phyloP scores from a whole-genome alignment of 768 basidiomycete species.

The Tricholoma bakamatsutake region DNA sequence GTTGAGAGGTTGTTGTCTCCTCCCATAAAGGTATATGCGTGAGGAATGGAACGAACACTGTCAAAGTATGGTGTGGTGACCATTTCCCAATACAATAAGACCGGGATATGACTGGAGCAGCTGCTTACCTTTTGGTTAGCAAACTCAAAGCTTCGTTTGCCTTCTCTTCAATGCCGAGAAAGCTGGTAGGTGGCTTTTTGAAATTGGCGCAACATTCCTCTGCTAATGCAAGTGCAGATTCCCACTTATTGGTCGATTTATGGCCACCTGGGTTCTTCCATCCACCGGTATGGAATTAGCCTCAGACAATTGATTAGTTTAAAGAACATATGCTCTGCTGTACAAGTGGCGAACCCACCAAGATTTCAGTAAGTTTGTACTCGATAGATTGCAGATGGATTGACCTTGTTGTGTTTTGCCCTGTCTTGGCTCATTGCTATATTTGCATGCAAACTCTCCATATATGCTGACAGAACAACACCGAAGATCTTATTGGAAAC shows the following conservation, averaged over 20 bases:
- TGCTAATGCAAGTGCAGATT: conserved; percentile 9
- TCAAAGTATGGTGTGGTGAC: conserved; percentile 6
- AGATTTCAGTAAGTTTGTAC: too few species aligned
- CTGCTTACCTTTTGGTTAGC: conserved; percentile 6
- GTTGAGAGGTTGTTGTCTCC: not conserved
- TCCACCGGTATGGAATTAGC: too few species aligned
- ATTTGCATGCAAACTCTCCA: conserved; percentile 10
- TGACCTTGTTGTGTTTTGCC: conserved; percentile 1
- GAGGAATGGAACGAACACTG: conserved; percentile 12
- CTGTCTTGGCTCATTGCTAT: conserved; percentile 2
- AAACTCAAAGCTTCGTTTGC: conserved; percentile 7
- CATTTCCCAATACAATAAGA: conserved; percentile 2
- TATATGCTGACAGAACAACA: conserved; percentile 15
- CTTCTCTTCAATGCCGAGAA: conserved; percentile 6
- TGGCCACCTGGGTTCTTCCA: conserved; percentile 1
- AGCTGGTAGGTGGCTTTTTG: conserved; percentile 1
- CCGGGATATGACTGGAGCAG: not conserved
- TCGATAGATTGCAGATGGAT: too few species aligned
- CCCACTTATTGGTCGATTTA: conserved; percentile 8
- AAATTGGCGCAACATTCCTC: conserved; percentile 5
- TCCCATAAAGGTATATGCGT: conserved; percentile 8
- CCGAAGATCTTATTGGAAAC: conserved; percentile 18
- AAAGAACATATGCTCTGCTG: not conserved
- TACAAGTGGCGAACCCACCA: too few species aligned
- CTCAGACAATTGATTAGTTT: not conserved